phyloP scores from a whole-genome alignment of 495 filamentous ascomycete genomes.

The Tuber calosporum region DNA sequence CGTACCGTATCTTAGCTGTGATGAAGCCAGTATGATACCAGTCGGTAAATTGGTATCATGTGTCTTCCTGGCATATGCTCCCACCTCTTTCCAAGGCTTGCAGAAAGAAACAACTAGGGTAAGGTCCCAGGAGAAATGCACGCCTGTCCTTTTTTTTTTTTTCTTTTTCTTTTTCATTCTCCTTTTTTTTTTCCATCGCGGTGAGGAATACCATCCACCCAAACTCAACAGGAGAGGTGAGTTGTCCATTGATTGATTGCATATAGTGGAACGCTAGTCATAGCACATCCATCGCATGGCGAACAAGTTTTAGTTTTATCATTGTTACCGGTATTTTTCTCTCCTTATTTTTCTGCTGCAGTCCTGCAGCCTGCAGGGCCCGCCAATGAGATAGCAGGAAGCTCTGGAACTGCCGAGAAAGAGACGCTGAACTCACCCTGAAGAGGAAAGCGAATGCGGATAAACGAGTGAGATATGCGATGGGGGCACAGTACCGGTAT shows the following conservation, averaged over 20 bases:
- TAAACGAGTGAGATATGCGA: not conserved
- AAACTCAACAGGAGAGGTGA: not conserved
- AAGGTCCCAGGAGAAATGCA: not conserved
- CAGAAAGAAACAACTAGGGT: not conserved
- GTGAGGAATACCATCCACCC: not conserved
- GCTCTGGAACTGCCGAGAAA: not conserved
- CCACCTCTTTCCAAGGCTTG: not conserved
- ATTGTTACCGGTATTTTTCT: not conserved
- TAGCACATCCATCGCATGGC: not conserved
- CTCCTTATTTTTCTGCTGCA: not conserved
- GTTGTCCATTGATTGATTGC: not conserved
- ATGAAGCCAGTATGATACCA: not conserved
- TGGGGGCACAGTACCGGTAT: not conserved
- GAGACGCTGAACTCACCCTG: not conserved
- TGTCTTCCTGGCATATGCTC: not conserved
- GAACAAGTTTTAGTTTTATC: not conserved
- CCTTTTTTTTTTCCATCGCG: not conserved
- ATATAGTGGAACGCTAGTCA: not conserved
- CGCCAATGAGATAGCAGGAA: not conserved
- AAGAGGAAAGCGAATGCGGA: not conserved
- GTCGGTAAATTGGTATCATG: not conserved
- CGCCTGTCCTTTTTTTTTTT: not conserved
- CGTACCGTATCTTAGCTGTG: not conserved
- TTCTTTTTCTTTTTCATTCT: too few relatives aligned
- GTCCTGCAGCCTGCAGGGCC: not conserved